Percentiles rank a stretch among this genome's conserved stretches.
These are phyloP conservation scores for Fusarium setosum DNA, from an alignment of 2,329 filamentous ascomycete species.

Conservation along the genomic window DNA sequence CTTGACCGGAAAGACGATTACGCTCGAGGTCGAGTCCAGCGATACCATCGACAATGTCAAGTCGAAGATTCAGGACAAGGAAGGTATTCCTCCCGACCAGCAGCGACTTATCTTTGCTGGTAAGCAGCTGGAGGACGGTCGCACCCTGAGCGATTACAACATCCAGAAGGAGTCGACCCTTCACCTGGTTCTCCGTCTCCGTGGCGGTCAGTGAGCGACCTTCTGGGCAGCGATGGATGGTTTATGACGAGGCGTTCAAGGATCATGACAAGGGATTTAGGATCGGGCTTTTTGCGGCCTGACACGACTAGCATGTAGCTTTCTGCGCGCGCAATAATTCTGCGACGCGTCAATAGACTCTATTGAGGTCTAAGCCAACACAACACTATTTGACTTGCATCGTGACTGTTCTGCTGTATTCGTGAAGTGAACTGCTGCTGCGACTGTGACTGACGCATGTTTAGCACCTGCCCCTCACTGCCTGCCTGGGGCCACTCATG, in stretches of 20 bases:
- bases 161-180: slow-evolving; percentile 94
- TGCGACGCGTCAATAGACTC: slow-evolving; percentile 36
- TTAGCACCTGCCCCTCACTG: slow-evolving; percentile 14
- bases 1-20: slow-evolving; percentile 95
- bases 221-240: slow-evolving; percentile 20
- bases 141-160: slow-evolving; percentile 92
- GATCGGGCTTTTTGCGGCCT: slow-evolving; percentile 27
- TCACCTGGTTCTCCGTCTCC: slow-evolving; percentile 89
- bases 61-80: slow-evolving; percentile 98
- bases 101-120: slow-evolving; percentile 96
- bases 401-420: background rate
- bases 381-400: background rate
- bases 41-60: slow-evolving; percentile 98
- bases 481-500: slow-evolving; percentile 15
- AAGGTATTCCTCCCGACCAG: slow-evolving; percentile 95
- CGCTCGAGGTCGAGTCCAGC: slow-evolving; percentile 86
- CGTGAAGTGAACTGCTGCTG: background rate
- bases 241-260: slow-evolving; percentile 70
- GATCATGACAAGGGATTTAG: slow-evolving; percentile 31
- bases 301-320: slow-evolving; percentile 35
- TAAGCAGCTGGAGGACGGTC: slow-evolving; percentile 95
- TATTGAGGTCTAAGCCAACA: slow-evolving; percentile 26
- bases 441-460: background rate
- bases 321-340: slow-evolving; percentile 10
- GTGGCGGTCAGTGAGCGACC: slow-evolving; percentile 71